phyloP scores from a whole-genome alignment of 2,329 filamentous ascomycete genomes.

The Sclerotinia spermophila region DNA sequence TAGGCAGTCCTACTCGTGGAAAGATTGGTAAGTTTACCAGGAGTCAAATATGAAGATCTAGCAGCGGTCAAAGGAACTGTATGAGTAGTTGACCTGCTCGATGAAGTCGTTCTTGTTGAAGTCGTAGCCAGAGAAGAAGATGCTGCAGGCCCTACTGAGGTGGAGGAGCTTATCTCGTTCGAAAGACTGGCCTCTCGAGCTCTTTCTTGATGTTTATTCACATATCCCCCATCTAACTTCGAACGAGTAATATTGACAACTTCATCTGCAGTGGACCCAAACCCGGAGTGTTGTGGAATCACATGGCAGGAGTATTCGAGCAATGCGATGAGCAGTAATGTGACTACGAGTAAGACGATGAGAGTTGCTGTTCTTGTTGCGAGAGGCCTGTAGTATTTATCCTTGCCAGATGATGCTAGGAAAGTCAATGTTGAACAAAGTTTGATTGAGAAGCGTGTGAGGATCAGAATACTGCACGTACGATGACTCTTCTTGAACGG shows the following conservation, averaged over 20 bases:
- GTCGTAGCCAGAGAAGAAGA: background rate
- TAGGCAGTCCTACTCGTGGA: background rate
- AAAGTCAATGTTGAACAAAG: background rate
- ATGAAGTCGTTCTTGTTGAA: background rate
- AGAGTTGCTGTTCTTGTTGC: background rate
- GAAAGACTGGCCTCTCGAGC: background rate
- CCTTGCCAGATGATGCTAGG: background rate
- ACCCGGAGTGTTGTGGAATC: constrained; percentile 4
- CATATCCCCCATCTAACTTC: background rate
- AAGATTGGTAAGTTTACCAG: background rate
- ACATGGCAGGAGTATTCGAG: constrained; percentile 3
- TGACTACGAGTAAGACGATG: background rate
- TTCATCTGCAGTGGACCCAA: background rate
- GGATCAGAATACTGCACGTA: background rate
- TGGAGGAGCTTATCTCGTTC: background rate
- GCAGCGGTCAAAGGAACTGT: background rate
- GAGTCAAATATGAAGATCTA: background rate
- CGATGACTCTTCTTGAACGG: background rate
- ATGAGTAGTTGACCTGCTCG: background rate
- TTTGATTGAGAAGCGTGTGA: background rate
- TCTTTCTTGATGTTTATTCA: background rate
- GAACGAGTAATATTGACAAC: background rate
- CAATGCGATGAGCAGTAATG: background rate
- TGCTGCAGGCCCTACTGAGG: background rate
- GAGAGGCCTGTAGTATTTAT: background rate